Conservation (phyloP, 257 asterid species). For the Verbena officinalis region DNA sequence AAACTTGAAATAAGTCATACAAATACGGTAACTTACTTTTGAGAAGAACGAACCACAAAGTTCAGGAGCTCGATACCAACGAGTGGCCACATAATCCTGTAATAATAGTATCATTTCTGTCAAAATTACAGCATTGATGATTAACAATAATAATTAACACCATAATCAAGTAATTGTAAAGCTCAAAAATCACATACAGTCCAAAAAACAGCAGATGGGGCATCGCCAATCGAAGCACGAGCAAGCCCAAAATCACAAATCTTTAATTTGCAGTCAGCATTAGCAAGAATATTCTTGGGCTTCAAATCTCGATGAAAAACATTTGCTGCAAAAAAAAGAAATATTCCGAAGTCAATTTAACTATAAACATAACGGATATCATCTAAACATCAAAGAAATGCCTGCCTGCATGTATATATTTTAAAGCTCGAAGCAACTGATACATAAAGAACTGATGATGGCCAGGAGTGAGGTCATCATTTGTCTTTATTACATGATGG, state of each 20-base stretch:
- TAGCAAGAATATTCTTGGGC: conserved; percentile 80
- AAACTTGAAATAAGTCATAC: background rate
- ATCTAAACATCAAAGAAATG: conserved; percentile 1
- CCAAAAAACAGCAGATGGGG: conserved; percentile 85
- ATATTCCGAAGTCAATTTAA: background rate
- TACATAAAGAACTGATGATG: conserved; percentile 75
- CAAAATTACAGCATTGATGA: conserved; percentile 11
- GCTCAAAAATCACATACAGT: conserved; percentile 60
- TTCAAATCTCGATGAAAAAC: conserved; percentile 78
- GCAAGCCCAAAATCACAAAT: conserved; percentile 89
- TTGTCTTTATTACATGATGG: conserved; percentile 70
- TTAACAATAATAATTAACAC: background rate
- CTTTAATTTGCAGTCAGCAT: conserved; percentile 83
- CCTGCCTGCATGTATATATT: conserved; percentile 72
- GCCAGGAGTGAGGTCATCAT: conserved; percentile 68
- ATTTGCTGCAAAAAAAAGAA: conserved; percentile 53
- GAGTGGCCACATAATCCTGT: conserved; percentile 85
- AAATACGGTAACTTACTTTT: conserved; percentile 51
- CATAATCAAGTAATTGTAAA: conserved; percentile 2
- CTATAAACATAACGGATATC: background rate
- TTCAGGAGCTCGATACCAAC: conserved; percentile 93
- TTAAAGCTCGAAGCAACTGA: conserved; percentile 80
- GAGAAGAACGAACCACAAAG: conserved; percentile 84
- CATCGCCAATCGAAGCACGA: conserved; percentile 68
- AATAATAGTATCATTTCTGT: conserved; percentile 32